phyloP scores from a whole-genome alignment of 805 yeast genomes.

The Kluyveromyces aestuarii region DNA sequence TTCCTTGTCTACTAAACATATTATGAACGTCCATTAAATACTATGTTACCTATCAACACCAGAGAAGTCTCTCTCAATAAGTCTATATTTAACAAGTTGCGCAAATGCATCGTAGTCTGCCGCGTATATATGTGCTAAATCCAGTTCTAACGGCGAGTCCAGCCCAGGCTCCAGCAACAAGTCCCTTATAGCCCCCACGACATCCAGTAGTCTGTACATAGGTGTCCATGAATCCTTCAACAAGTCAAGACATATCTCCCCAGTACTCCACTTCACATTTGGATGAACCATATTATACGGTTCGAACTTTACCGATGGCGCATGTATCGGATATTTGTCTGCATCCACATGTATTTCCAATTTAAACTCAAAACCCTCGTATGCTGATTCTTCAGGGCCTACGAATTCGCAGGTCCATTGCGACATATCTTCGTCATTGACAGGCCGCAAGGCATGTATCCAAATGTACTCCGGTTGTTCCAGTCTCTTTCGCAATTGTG shows the following conservation, averaged over 20 bases:
- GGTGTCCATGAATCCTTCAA: constrained; percentile 58
- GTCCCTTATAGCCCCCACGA: constrained; percentile 48
- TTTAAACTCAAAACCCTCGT: constrained; percentile 43
- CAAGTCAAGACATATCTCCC: constrained; percentile 66
- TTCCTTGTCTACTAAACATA: neutral
- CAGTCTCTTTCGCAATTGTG: constrained; percentile 1
- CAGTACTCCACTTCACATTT: constrained; percentile 42
- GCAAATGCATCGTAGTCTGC: constrained; percentile 38
- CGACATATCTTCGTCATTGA: constrained; percentile 34
- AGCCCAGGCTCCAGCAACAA: constrained; percentile 60
- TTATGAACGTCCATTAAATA: neutral
- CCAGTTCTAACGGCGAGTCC: constrained; percentile 62
- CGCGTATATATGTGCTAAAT: constrained; percentile 51
- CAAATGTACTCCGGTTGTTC: constrained; percentile 1
- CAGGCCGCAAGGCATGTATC: constrained; percentile 32
- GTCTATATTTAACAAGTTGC: constrained; percentile 32
- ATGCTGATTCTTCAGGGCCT: constrained; percentile 48
- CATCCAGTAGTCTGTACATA: constrained; percentile 54
- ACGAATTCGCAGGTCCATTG: constrained; percentile 43
- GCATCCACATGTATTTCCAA: constrained; percentile 37
- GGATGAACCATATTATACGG: constrained; percentile 36
- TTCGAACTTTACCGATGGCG: constrained; percentile 46
- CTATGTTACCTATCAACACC: neutral
- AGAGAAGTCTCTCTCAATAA: neutral
- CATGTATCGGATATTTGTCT: constrained; percentile 43